These are phyloP conservation scores for Termitomyces bulborhizus DNA, from an alignment of 768 basidiomycete genomes.

Conservation along the genomic window DNA sequence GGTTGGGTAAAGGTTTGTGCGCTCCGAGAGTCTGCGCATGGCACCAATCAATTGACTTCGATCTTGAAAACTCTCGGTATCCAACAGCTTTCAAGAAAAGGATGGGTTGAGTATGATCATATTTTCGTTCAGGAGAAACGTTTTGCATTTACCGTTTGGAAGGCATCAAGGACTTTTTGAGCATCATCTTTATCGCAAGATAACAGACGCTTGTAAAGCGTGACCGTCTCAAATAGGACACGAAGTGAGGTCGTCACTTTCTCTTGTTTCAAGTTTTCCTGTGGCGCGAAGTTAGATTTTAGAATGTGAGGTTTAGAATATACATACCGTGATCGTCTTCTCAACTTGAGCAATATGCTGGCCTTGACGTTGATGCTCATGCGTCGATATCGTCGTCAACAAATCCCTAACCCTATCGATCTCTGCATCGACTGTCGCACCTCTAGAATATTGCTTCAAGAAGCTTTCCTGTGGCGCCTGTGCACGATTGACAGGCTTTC, in stretches of 20 bases:
- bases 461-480: not conserved
- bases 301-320: not conserved
- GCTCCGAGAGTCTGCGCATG: constrained; percentile 5
- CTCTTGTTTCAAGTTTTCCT: not conserved
- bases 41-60: constrained; percentile 5
- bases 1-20: constrained; percentile 1
- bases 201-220: not conserved
- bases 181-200: not conserved
- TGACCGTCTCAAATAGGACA: not conserved
- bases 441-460: not conserved
- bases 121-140: too few relatives aligned
- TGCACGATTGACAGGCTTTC: too few relatives aligned
- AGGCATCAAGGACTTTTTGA: constrained; percentile 1
- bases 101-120: not conserved
- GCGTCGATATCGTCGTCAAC: not conserved
- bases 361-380: not conserved
- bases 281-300: not conserved
- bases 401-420: not conserved
- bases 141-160: not conserved
- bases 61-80: not conserved
- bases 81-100: constrained; percentile 1
- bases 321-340: not conserved
- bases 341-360: not conserved
- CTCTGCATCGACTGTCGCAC: not conserved
- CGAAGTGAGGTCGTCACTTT: not conserved